Percentiles rank a stretch among this genome's conserved stretches.
phyloP scores from a whole-genome alignment of 2,329 filamentous ascomycete species.

The Didymella sp. region DNA sequence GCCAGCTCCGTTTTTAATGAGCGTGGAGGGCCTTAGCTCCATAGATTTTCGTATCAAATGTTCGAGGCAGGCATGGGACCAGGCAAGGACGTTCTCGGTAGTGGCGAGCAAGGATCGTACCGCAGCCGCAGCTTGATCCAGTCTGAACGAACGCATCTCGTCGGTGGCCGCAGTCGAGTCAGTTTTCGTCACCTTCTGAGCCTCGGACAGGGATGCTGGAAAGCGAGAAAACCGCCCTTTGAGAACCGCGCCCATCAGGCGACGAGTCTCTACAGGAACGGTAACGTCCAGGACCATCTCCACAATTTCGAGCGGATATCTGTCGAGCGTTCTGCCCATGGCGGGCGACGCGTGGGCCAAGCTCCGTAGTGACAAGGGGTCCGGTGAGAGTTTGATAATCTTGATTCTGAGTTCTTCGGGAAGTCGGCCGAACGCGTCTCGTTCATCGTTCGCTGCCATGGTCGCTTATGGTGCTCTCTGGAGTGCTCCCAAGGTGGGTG shows the following conservation, averaged over 20 bases:
- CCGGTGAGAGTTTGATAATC: slow-evolving; percentile 11
- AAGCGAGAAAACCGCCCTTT: slow-evolving; percentile 2
- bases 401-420: slow-evolving; percentile 16
- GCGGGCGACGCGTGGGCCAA: slow-evolving; percentile 16
- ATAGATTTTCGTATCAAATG: slow-evolving; percentile 18
- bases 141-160: background rate
- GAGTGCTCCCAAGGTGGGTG: too few relatives aligned
- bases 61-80: slow-evolving; percentile 18
- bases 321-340: slow-evolving; percentile 15
- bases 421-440: slow-evolving; percentile 13
- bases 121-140: slow-evolving; percentile 2
- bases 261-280: slow-evolving; percentile 5
- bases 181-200: background rate
- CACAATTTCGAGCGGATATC: slow-evolving; percentile 20
- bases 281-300: slow-evolving; percentile 13
- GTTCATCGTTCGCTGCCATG: slow-evolving; percentile 3
- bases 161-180: background rate
- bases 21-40: slow-evolving; percentile 14
- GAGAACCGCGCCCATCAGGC: background rate
- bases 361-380: slow-evolving; percentile 12
- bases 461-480: slow-evolving; percentile 3
- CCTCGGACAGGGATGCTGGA: slow-evolving; percentile 1
- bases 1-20: background rate
- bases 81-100: slow-evolving; percentile 11
- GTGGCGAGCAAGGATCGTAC: slow-evolving; percentile 12